Evolutionary conservation across 2,329 filamentous ascomycete species (phyloP), one percentile per base, ranked within the genome.

Genomic region (Beauveria asiatica): DNA sequence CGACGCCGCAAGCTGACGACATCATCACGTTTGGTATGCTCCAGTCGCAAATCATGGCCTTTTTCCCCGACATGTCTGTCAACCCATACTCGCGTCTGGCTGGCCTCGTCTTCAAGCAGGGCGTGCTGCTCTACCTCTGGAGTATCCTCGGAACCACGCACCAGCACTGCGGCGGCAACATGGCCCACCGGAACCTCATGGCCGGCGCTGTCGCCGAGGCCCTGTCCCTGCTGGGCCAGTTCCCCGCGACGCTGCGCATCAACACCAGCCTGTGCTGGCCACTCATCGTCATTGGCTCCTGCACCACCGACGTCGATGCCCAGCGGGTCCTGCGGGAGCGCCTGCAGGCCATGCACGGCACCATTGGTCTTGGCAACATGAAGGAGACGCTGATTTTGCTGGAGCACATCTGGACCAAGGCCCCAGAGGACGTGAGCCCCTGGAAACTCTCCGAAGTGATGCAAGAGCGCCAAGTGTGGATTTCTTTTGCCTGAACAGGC

Each of bases 381-480:
- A 70, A 72, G 7, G 70, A 77, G 55, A 78, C 77, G 0, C 60
- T 76, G 11, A 67, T 72, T 3, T 60, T 79, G 0, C 64, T 80
- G 6, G 73, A 77, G 21, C 72, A 72, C 59, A 70, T 79, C 44
- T 79, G 77, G 77, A 68, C 67, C 23, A 64, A 69, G 56, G 69
- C 74, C 0, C 51, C 59, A 0, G 67, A 68, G 1, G 61, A 69
- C 5, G 66, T 69, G 0, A 71, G 73, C 4, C 77, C 77, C 1
- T 80, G 77, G 77, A 73, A 69, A 50, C 68, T 80, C 25, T 76
- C 72, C 53, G 70, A 70, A 11, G 71, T 74, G n/a, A 79, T 80
- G 76, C 72, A 76, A 39, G 69, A 76, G 27, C 70, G 74, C 42
- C 73, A 77, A 60, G 77, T 79, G 37, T 78, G 75, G 76, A 78